Conservation (phyloP, 2,329 filamentous ascomycete species). For the Fusarium sp. region DNA sequence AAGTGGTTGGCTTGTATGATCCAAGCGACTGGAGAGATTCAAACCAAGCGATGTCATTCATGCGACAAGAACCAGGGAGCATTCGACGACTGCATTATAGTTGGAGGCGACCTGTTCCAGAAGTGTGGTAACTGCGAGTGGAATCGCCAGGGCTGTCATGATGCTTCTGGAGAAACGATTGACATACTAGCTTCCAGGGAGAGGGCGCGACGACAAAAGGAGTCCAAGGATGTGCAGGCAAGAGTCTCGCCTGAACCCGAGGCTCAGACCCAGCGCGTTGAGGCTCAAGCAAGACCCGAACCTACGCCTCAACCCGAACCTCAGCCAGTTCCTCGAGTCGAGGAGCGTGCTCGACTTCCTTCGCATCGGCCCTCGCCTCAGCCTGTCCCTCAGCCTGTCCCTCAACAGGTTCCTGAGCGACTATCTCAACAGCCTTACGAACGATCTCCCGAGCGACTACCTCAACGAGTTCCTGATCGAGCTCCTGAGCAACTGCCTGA, state of each 20-base stretch:
- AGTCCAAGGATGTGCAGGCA: background rate
- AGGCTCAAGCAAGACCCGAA: conserved; percentile 19
- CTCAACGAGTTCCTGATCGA: conserved; percentile 5
- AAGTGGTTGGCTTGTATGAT: conserved; percentile 60
- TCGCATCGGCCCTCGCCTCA: conserved; percentile 19
- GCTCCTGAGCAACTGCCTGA: background rate
- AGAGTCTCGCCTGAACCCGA: conserved; percentile 12
- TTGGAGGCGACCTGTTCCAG: conserved; percentile 53
- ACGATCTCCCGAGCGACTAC: background rate
- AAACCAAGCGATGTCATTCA: conserved; percentile 51
- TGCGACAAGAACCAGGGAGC: conserved; percentile 55
- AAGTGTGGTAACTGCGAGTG: conserved; percentile 62
- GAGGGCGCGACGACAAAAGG: conserved; percentile 26
- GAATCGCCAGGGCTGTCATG: conserved; percentile 53
- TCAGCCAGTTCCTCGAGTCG: background rate
- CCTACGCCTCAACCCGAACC: background rate
- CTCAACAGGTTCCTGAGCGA: conserved; percentile 3
- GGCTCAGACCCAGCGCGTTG: conserved; percentile 8
- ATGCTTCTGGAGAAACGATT: conserved; percentile 40
- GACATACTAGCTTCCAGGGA: conserved; percentile 31
- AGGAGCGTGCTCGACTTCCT: conserved; percentile 16
- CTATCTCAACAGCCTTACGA: conserved; percentile 10
- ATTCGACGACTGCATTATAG: conserved; percentile 56
- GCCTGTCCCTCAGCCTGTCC: conserved; percentile 9
- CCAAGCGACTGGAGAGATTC: conserved; percentile 57